Evolutionary conservation across 306 rosid species (phyloP).

Genomic region (Ziziphus jujuba): DNA sequence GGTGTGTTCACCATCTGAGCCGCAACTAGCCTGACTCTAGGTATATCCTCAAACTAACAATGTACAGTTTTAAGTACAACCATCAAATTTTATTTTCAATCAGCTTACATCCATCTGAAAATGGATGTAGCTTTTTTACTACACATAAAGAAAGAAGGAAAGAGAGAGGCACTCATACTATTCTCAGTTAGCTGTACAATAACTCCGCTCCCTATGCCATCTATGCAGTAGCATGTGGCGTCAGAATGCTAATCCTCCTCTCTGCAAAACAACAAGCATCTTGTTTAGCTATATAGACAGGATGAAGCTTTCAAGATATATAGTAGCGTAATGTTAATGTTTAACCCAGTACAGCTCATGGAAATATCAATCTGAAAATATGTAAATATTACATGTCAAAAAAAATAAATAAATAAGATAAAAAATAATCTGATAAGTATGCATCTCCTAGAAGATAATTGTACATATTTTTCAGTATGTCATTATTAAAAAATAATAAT

Average conservation of each 20-base stretch:
- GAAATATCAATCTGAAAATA: neutral
- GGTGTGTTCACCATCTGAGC: constrained; percentile 37
- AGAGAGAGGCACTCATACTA: constrained; percentile 39
- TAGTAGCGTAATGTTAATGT: neutral
- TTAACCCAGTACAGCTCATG: neutral
- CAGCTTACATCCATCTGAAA: constrained; percentile 37
- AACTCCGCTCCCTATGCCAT: constrained; percentile 42
- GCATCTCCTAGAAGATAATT: neutral
- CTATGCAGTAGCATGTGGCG: constrained; percentile 34
- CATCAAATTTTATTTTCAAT: constrained; percentile 45
- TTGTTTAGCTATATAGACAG: constrained; percentile 21
- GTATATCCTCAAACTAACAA: constrained; percentile 53
- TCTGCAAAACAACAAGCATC: constrained; percentile 37
- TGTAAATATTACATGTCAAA: neutral
- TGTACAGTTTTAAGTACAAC: constrained; percentile 55
- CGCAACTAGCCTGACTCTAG: constrained; percentile 48
- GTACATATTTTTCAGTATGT: neutral
- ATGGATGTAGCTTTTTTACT: constrained; percentile 35
- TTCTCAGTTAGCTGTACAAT: constrained; percentile 62
- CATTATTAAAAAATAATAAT: neutral
- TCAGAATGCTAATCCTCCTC: constrained; percentile 60
- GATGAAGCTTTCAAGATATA: neutral
- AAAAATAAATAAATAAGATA: no score
- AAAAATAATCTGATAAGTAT: neutral
- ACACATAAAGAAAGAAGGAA: constrained; percentile 29